phyloP scores from a whole-genome alignment of 2,329 filamentous ascomycete species.

The Tympanopsis confertula region DNA sequence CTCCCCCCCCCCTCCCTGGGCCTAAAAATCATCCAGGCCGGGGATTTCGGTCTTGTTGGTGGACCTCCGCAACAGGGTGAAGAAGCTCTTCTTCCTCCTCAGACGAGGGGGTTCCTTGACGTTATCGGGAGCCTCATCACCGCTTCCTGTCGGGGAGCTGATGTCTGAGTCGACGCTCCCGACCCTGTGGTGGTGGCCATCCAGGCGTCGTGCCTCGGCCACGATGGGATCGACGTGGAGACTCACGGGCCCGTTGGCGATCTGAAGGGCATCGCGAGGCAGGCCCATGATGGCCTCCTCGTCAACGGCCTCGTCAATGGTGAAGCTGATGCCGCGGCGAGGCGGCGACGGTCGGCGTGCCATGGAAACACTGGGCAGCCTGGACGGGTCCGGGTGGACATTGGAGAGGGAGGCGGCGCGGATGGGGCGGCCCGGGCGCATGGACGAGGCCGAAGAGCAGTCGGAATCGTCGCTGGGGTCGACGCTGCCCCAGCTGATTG shows the following conservation, averaged over 20 bases:
- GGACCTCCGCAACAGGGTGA: not conserved
- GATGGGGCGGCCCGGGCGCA: not conserved
- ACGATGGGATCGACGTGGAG: not conserved
- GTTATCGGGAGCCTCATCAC: not conserved
- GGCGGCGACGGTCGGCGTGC: conserved; percentile 14
- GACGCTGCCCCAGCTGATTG: conserved; percentile 33
- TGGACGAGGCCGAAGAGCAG: not conserved
- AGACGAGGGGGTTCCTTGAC: not conserved
- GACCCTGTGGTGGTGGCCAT: not conserved
- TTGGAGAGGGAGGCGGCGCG: not conserved
- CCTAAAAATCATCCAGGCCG: no score
- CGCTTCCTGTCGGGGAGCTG: not conserved
- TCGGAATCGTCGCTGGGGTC: conserved; percentile 18
- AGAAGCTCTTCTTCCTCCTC: not conserved
- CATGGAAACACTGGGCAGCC: no score
- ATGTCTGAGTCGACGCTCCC: not conserved
- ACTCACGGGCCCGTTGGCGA: conserved; percentile 8
- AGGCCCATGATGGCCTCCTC: conserved; percentile 5
- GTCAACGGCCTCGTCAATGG: conserved; percentile 9
- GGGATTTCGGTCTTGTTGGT: not conserved
- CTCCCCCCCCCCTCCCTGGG: no score
- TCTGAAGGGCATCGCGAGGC: conserved; percentile 9
- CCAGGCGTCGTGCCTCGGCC: no score
- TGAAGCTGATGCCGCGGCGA: conserved; percentile 14
- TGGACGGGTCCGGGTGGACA: not conserved